Percentiles rank a stretch among this genome's conserved stretches.
phyloP scores from a whole-genome alignment of 768 basidiomycete genomes.

The Hemileccinum impolitum region DNA sequence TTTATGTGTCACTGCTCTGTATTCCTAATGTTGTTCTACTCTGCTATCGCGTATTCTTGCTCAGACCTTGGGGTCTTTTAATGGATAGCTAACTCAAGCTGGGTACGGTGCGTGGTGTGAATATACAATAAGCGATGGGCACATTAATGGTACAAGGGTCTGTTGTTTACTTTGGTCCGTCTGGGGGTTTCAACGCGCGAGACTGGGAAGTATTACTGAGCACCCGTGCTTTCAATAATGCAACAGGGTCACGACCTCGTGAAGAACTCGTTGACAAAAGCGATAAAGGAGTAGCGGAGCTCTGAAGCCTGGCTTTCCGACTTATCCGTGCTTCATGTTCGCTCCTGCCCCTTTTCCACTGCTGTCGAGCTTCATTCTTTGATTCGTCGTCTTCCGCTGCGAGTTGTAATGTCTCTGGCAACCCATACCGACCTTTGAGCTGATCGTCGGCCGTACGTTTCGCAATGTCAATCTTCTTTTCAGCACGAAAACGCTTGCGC shows the following conservation, averaged over 20 bases:
- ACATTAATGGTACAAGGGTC: background rate
- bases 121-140: slow-evolving; percentile 6
- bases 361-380: slow-evolving; percentile 56
- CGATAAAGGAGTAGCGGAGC: slow-evolving; percentile 24
- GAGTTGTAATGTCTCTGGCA: slow-evolving; percentile 66
- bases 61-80: slow-evolving; percentile 33
- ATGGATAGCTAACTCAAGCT: slow-evolving; percentile 25
- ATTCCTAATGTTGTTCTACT: slow-evolving; percentile 58
- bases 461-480: slow-evolving; percentile 75
- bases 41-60: slow-evolving; percentile 50
- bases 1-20: slow-evolving; percentile 47
- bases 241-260: slow-evolving; percentile 31
- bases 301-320: slow-evolving; percentile 47
- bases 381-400: slow-evolving; percentile 62
- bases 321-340: slow-evolving; percentile 43
- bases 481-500: slow-evolving; percentile 79
- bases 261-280: slow-evolving; percentile 16
- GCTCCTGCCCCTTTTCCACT: slow-evolving; percentile 55
- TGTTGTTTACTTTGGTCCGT: slow-evolving; percentile 11
- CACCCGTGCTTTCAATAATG: slow-evolving; percentile 52
- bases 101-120: slow-evolving; percentile 12
- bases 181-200: slow-evolving; percentile 24
- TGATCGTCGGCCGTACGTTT: slow-evolving; percentile 67
- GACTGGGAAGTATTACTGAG: slow-evolving; percentile 51
- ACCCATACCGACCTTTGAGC: slow-evolving; percentile 71